A percentile compares a stretch with the other conserved stretches of the same genome.
These are phyloP conservation scores for Ensete ventricosum DNA, from an alignment of 176 grass and related monocot genomes.

Conservation along the genomic window DNA sequence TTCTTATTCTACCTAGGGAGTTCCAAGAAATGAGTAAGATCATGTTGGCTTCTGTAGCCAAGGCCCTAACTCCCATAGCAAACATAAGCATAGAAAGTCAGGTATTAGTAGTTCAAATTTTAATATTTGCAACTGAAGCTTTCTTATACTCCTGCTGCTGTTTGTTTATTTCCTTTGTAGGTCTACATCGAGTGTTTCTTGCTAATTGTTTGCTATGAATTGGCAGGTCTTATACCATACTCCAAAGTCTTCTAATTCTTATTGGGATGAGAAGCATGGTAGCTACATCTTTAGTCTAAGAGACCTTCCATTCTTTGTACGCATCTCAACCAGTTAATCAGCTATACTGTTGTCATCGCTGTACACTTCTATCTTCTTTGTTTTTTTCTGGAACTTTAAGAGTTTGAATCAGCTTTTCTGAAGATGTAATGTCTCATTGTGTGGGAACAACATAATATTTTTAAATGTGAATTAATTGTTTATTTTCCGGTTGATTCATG, in stretches of 20 bases:
- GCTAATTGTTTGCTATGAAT: background rate
- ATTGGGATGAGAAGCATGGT: slow-evolving; percentile 58
- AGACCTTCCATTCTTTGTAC: slow-evolving; percentile 99
- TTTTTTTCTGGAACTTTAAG: background rate
- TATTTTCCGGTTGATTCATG: too few species aligned
- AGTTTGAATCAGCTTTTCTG: background rate
- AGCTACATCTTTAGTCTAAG: slow-evolving; percentile 50
- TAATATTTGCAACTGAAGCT: background rate
- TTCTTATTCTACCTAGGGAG: slow-evolving; percentile 44
- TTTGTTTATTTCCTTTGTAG: background rate
- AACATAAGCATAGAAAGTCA: slow-evolving; percentile 93
- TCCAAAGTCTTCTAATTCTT: slow-evolving; percentile 69
- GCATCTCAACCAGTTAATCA: slow-evolving; percentile 21
- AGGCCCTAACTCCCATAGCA: slow-evolving; percentile 69
- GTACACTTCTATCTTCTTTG: background rate
- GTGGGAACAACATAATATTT: too few species aligned
- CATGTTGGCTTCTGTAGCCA: slow-evolving; percentile 60
- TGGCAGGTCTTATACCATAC: slow-evolving; percentile 90
- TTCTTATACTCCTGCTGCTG: background rate
- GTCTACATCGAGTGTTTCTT: background rate
- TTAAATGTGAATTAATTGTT: too few species aligned
- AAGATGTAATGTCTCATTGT: background rate
- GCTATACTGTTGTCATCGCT: background rate
- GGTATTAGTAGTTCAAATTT: slow-evolving; percentile 28
- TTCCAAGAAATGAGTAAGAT: slow-evolving; percentile 66